Percentiles rank a stretch among this genome's conserved stretches.
phyloP scores from a whole-genome alignment of 2,329 filamentous ascomycete genomes.

The Diaporthe citriasiana region DNA sequence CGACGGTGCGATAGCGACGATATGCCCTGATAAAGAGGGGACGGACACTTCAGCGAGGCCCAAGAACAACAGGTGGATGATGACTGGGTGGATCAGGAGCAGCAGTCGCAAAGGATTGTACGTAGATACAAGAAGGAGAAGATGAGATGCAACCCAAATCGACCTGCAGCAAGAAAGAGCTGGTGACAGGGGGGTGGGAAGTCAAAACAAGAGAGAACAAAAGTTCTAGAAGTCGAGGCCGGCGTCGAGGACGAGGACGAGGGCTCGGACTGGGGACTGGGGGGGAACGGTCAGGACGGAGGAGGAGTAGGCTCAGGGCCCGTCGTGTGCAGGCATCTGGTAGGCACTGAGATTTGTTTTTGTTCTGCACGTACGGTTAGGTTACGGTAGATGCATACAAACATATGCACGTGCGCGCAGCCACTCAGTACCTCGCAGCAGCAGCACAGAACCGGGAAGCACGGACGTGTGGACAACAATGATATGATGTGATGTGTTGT shows the following conservation, averaged over 20 bases:
- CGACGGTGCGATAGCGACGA: constrained; percentile 36
- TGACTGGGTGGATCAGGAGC: constrained; percentile 6
- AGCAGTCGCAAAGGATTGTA: constrained; percentile 40
- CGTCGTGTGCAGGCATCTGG: constrained; percentile 24
- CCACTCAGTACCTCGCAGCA: constrained; percentile 4
- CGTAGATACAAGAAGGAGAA: constrained; percentile 36
- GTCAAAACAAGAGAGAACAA: constrained; percentile 28
- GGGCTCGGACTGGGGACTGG: constrained; percentile 28
- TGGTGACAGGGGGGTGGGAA: constrained; percentile 13
- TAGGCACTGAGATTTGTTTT: constrained; percentile 18
- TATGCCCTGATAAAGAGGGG: constrained; percentile 39
- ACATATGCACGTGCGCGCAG: constrained; percentile 22
- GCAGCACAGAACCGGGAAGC: constrained; percentile 14
- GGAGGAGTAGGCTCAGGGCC: constrained; percentile 13
- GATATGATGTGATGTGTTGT: constrained; percentile 39
- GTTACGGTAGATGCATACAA: constrained; percentile 6
- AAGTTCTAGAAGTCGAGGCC: constrained; percentile 31
- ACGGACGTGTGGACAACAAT: constrained; percentile 28
- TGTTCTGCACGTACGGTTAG: constrained; percentile 4
- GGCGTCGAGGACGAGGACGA: constrained; percentile 31
- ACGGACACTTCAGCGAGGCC: constrained; percentile 27
- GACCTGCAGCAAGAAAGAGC: constrained; percentile 25
- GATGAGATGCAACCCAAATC: constrained; percentile 19
- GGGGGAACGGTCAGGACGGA: not conserved
- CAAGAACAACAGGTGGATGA: constrained; percentile 11